Conservation (phyloP, 768 basidiomycete genomes). For the Russula emetica region DNA sequence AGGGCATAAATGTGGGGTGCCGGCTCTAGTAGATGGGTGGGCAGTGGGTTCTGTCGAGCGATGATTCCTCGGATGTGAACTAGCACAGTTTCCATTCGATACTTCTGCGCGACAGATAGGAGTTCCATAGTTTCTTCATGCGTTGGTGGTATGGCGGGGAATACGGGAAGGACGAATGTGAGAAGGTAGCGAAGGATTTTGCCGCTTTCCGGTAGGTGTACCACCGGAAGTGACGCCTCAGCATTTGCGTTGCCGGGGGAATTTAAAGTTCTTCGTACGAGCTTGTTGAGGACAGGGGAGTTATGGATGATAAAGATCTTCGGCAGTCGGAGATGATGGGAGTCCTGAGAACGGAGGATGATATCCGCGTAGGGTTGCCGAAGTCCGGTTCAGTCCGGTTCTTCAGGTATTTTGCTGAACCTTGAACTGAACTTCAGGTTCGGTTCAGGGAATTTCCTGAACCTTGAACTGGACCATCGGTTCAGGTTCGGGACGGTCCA, state of each 20-base stretch:
- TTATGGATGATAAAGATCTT: slow-evolving; percentile 41
- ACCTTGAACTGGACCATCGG: too few relatives aligned
- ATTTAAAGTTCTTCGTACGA: background rate
- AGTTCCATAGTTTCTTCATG: slow-evolving; percentile 5
- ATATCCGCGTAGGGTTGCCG: too few relatives aligned
- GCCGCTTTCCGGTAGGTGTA: slow-evolving; percentile 1
- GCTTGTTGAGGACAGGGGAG: slow-evolving; percentile 37
- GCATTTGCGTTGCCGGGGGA: background rate
- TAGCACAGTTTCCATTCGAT: slow-evolving; percentile 3
- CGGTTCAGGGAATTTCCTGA: too few relatives aligned
- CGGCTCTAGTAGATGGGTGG: too few relatives aligned
- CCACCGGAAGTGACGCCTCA: background rate
- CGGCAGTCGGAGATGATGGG: slow-evolving; percentile 43
- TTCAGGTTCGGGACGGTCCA: too few relatives aligned
- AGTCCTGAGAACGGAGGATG: slow-evolving; percentile 42
- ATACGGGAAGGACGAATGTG: slow-evolving; percentile 17
- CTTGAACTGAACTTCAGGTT: too few relatives aligned
- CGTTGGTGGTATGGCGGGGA: background rate
- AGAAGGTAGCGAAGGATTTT: slow-evolving; percentile 5
- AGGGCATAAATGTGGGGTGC: too few relatives aligned
- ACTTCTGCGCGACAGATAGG: slow-evolving; percentile 9
- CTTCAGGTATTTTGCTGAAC: too few relatives aligned
- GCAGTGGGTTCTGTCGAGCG: background rate
- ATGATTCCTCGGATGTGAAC: background rate
- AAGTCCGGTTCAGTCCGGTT: too few relatives aligned